Percentiles rank a stretch among this genome's conserved stretches.
Evolutionary conservation across 2,329 filamentous ascomycete species (phyloP).

Genomic region (Sporothrix dimorphospora): DNA sequence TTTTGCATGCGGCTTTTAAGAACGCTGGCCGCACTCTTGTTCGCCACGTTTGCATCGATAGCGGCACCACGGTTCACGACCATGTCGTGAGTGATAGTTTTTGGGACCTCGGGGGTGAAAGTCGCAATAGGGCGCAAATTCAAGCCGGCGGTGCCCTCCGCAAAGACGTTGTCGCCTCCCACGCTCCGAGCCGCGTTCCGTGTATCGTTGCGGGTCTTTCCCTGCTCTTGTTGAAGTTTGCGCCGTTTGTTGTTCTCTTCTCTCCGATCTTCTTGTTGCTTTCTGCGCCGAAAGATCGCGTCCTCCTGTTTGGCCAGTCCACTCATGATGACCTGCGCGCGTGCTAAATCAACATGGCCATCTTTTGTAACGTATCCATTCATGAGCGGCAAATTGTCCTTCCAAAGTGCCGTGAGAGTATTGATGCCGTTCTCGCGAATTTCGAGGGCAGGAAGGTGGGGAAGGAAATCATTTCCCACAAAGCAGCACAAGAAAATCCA

Average conservation of each 20-base stretch:
- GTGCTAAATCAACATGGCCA: conserved; percentile 83
- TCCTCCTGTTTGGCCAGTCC: conserved; percentile 93
- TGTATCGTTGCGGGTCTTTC: neutral
- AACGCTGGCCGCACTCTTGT: conserved; percentile 91
- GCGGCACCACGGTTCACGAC: conserved; percentile 73
- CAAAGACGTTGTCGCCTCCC: conserved; percentile 33
- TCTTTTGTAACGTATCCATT: conserved; percentile 96
- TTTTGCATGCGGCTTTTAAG: conserved; percentile 78
- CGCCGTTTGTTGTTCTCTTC: conserved; percentile 79
- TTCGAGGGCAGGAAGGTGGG: conserved; percentile 94
- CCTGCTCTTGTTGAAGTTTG: conserved; percentile 70
- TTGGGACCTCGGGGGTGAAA: conserved; percentile 57
- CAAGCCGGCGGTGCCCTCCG: conserved; percentile 32
- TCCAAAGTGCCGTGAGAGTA: conserved; percentile 94
- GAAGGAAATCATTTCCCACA: conserved; percentile 97
- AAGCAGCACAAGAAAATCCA: conserved; percentile 99
- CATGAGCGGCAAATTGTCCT: conserved; percentile 87
- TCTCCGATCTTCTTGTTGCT: conserved; percentile 81
- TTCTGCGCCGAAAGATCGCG: conserved; percentile 85
- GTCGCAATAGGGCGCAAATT: conserved; percentile 47
- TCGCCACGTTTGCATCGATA: conserved; percentile 75
- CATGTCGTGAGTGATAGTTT: conserved; percentile 80
- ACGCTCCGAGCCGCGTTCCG: conserved; percentile 15
- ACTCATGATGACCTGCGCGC: conserved; percentile 84
- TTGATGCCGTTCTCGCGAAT: conserved; percentile 98